These are phyloP conservation scores for Ophiostoma triangulosporum DNA, from an alignment of 2,329 filamentous ascomycete genomes.

Conservation along the genomic window DNA sequence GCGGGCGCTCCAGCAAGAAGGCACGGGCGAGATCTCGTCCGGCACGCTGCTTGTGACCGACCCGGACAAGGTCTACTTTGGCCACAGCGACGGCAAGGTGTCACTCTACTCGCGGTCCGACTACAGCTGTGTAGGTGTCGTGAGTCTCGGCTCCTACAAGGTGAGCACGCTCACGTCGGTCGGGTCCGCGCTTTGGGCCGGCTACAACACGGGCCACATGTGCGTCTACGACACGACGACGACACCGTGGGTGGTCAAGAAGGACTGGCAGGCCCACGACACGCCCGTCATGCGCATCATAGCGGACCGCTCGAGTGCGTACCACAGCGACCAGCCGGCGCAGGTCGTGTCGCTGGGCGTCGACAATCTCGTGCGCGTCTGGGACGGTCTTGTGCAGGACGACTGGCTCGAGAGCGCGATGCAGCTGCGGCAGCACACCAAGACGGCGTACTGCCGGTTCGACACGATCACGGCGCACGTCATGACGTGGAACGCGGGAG, in stretches of 20 bases:
- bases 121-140: constrained; percentile 62
- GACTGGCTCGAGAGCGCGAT: constrained; percentile 90
- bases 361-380: constrained; percentile 71
- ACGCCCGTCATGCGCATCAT: constrained; percentile 67
- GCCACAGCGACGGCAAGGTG: constrained; percentile 86
- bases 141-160: constrained; percentile 88
- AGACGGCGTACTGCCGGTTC: constrained; percentile 57
- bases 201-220: constrained; percentile 85
- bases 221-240: constrained; percentile 78
- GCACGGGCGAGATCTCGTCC: constrained; percentile 75
- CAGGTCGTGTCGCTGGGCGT: constrained; percentile 80
- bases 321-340: constrained; percentile 66
- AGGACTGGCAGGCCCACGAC: constrained; percentile 89
- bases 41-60: constrained; percentile 63
- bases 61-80: constrained; percentile 72
- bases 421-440: constrained; percentile 63
- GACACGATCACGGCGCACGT: constrained; percentile 66
- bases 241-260: constrained; percentile 79
- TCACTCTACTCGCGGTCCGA: constrained; percentile 76
- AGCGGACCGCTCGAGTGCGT: constrained; percentile 69
- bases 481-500: constrained; percentile 94
- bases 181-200: constrained; percentile 78
- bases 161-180: constrained; percentile 78
- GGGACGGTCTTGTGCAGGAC: constrained; percentile 87
- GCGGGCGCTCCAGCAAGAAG: constrained; percentile 54